Conservation (phyloP, 2,329 filamentous ascomycete species). For the Malbranchea cinnamomea region DNA sequence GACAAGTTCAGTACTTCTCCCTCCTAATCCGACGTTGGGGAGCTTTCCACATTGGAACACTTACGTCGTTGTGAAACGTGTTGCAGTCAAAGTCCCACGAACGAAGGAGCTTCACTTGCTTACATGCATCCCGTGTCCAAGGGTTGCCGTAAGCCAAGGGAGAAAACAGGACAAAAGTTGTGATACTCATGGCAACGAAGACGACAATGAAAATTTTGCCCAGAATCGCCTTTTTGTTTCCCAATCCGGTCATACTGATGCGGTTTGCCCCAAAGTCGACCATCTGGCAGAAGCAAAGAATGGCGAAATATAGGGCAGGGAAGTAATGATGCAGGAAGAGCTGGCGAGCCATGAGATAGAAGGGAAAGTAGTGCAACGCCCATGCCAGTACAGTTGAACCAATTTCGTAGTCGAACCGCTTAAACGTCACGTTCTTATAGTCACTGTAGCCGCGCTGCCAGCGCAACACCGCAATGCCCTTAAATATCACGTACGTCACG, state of each 20-base stretch:
- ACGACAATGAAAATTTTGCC: slow-evolving; percentile 58
- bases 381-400: slow-evolving; percentile 81
- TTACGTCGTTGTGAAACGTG: slow-evolving; percentile 74
- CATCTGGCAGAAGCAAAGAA: slow-evolving; percentile 75
- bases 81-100: slow-evolving; percentile 99
- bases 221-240: slow-evolving; percentile 54
- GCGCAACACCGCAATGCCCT: slow-evolving; percentile 70
- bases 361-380: slow-evolving; percentile 98
- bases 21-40: slow-evolving; percentile 14
- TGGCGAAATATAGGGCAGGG: slow-evolving; percentile 86
- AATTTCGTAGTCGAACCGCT: slow-evolving; percentile 95
- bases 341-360: slow-evolving; percentile 95
- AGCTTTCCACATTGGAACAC: slow-evolving; percentile 30
- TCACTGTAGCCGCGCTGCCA: slow-evolving; percentile 92
- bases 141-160: slow-evolving; percentile 84
- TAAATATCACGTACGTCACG: slow-evolving; percentile 64
- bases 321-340: slow-evolving; percentile 98
- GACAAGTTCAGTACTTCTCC: slow-evolving; percentile 9
- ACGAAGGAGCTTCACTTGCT: slow-evolving; percentile 68
- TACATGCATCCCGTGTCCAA: slow-evolving; percentile 85
- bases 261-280: slow-evolving; percentile 75
- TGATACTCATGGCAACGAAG: slow-evolving; percentile 60
- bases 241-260: slow-evolving; percentile 50
- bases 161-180: slow-evolving; percentile 69
- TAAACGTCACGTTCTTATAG: slow-evolving; percentile 69